Base-by-base conservation (phyloP, 2,329 filamentous ascomycete genomes). In the Ceratocystis diversiconidia region DNA sequence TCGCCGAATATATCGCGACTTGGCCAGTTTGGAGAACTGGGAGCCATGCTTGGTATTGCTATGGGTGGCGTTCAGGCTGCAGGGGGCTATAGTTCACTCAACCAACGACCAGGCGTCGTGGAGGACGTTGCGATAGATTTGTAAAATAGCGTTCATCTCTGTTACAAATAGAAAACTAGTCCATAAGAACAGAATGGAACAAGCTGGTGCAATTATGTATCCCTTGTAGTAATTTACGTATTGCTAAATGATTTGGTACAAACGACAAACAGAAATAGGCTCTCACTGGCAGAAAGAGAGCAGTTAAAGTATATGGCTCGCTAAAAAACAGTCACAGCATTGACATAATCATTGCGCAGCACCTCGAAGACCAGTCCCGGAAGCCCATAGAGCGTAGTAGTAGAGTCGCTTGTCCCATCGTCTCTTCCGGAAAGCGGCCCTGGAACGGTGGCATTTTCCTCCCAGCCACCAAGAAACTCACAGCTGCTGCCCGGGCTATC, bases 331-430 rank as follows among this genome's bases (percentile, higher is more conserved):
- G 92, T 97, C 73, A 97, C 79, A 30, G 89, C 88, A 74, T 90
- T 95, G 28, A 99, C 89, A 68, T 85, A 87, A 3, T 89, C 91
- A 72, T 95, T 96, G 83, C 89, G 92, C 74, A 97, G 76, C 32
- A 99, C 92, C 76, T 99, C 94, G 77, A 99, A 97, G 60, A 96
- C 85, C 74, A 97, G 77, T 0, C 94, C 92, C 0, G 94, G 92
- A 72, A 96, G 96, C 1, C 92, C 92, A 76, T 90, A 97, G 32
- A 99, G 76, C 68, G 92, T 92, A 17, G 92, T 96, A 65, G 82
- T 85, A 67, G 82, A 82, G 70, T 85, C 82, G 48, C 81, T 80
- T 57, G 74, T 79, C 2, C 79, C 76, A 59, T 80, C 86, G 72
- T 74, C 79, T 73, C 75, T 82, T 76, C 76, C 83, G 73, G 70